These are phyloP conservation scores for Alternaria gaisen DNA, from an alignment of 2,329 filamentous ascomycete genomes.

Conservation along the genomic window DNA sequence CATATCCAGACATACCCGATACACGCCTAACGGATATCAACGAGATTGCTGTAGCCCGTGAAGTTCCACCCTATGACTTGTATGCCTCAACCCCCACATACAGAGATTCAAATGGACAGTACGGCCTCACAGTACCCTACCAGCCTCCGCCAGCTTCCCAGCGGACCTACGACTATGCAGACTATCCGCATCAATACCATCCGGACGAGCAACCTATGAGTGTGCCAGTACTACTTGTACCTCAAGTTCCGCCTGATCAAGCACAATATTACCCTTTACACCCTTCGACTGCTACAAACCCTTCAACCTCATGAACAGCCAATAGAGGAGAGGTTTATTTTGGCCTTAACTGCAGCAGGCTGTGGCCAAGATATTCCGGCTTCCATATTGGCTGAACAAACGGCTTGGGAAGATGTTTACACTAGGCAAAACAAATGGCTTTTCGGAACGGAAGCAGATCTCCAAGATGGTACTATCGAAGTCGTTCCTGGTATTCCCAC, in stretches of 20 bases:
- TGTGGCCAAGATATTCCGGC: not conserved
- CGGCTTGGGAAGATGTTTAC: not conserved
- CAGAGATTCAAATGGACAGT: not conserved
- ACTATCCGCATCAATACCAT: accelerated
- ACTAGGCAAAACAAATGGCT: not conserved
- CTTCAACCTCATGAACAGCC: not conserved
- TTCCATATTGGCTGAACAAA: not conserved
- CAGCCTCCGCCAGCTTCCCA: not conserved
- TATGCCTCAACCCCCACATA: not conserved
- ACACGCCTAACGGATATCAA: not conserved
- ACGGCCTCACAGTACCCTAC: accelerated
- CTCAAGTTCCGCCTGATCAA: not conserved
- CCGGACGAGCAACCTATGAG: not conserved
- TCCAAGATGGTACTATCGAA: accelerated
- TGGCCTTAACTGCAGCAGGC: not conserved
- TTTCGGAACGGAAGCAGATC: not conserved
- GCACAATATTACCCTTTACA: too few relatives aligned
- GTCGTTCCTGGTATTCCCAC: not conserved
- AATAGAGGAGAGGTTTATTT: not conserved
- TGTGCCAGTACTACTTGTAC: not conserved
- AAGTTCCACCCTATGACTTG: not conserved
- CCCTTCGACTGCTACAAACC: accelerated
- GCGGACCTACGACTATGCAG: not conserved
- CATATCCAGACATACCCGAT: not conserved
- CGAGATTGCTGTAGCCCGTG: not conserved